Conservation (phyloP, 164 flowering plant genomes). For the Stephania yunnanensis region DNA sequence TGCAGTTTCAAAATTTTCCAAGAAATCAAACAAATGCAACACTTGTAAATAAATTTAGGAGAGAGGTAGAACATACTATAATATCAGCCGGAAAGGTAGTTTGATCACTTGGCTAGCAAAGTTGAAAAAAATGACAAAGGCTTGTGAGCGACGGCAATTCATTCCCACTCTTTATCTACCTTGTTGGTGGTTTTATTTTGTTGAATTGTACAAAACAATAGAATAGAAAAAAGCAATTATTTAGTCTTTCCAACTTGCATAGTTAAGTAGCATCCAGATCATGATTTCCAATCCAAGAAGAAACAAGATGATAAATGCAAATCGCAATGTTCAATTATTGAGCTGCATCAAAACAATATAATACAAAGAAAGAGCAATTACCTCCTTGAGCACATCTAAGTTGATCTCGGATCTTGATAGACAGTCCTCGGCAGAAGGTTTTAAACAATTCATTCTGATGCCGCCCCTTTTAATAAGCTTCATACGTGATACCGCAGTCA, state of each 20-base stretch:
- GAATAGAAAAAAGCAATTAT: neutral
- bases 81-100: neutral
- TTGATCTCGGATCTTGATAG: slow-evolving; percentile 73
- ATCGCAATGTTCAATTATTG: neutral
- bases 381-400: slow-evolving; percentile 88
- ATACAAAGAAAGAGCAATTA: slow-evolving; percentile 10
- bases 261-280: neutral
- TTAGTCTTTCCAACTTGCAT: neutral
- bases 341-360: neutral
- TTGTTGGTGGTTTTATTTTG: too few relatives aligned
- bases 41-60: neutral
- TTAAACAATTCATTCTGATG: slow-evolving; percentile 47
- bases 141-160: too few relatives aligned
- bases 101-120: neutral
- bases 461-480: slow-evolving; percentile 60
- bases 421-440: slow-evolving; percentile 81
- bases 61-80: neutral
- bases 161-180: too few relatives aligned
- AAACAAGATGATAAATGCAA: neutral
- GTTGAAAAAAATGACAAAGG: too few relatives aligned
- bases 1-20: neutral
- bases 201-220: too few relatives aligned
- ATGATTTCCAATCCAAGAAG: neutral
- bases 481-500: slow-evolving; percentile 47
- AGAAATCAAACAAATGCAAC: too few relatives aligned